Base-by-base conservation (phyloP, 768 basidiomycete genomes). In the Trametes maxima region DNA sequence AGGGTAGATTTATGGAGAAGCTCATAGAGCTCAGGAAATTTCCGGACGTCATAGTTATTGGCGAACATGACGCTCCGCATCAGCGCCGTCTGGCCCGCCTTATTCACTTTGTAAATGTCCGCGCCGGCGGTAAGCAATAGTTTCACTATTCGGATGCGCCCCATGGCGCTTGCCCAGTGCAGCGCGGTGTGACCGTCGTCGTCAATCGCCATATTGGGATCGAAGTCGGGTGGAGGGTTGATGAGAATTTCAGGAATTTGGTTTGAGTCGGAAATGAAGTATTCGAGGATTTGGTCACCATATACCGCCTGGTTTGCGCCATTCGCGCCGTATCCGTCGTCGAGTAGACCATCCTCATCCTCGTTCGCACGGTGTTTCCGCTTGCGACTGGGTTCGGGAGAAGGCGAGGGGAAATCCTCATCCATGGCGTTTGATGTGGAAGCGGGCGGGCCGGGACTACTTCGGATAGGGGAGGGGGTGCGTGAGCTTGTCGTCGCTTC, bases 61-160 rank as follows among this genome's bases (percentile, higher is more conserved):
- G 94, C 93, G 74, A 98, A 99, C 96, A 98, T 98, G 68, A 99
- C 97, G 69, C 89, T 90, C 16, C 97, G 92, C 97, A 99, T 99
- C 44, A 99, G 78, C 1, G 96, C 90, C 14, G 97, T 98, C 75
- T 98, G 97, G 3, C 97, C 97, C 12, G 94, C 86, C 70, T 90
- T 92, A 78, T 98, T 99, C 65, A 95, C 94, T 66, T 91, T 89
- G 81, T 96, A 99, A 65, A 97, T 94, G 72, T 98, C 95, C 14
- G 96, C 96, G 19, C 95, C 95, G 3, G 95, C 92, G 0, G 93
- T 90, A 43, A 99, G 81, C 25, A 99, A 82, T 8, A 98, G 81
- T 72, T 98, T 98, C 68, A 98, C 94, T 63, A 98, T 90, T 36
- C 96, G 88, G 57, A 98, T 88, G 43, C 97, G 90, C 33, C 97